Conservation (phyloP, 371 early-diverging fungal genomes). For the Chytridiales sp. region DNA sequence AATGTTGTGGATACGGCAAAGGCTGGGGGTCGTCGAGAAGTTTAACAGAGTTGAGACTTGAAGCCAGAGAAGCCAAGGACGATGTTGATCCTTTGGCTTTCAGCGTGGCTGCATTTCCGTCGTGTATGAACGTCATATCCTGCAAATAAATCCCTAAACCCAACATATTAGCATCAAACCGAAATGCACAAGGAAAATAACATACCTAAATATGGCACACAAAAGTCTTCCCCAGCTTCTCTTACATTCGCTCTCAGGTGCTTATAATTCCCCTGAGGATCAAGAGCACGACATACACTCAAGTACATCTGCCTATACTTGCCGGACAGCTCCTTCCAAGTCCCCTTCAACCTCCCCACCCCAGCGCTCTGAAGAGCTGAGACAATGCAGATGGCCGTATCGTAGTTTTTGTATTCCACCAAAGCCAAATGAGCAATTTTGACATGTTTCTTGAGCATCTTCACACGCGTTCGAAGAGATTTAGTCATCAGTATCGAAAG, state of each 20-base stretch:
- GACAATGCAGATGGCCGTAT: neutral
- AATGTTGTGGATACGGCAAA: neutral
- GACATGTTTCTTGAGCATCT: slow-evolving; percentile 1
- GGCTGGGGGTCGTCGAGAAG: neutral
- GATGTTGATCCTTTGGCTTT: too few relatives aligned
- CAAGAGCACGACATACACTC: neutral
- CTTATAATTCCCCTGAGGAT: neutral
- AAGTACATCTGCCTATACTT: neutral
- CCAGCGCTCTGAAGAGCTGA: slow-evolving; percentile 3
- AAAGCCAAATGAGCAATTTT: neutral
- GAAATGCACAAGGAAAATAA: neutral
- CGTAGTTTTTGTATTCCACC: neutral
- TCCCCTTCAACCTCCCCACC: neutral
- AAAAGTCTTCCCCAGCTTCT: neutral
- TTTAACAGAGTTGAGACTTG: neutral
- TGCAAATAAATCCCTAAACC: neutral
- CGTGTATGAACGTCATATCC: slow-evolving; percentile 8
- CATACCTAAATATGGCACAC: slow-evolving; percentile 11
- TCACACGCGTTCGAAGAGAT: neutral
- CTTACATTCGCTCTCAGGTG: neutral
- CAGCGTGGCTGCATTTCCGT: slow-evolving; percentile 11
- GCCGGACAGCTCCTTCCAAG: neutral
- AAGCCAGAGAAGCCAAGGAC: neutral
- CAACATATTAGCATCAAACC: neutral
- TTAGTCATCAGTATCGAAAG: neutral